Evolutionary conservation across 2,329 filamentous ascomycete genomes (phyloP).

Genomic region (Aspergillus tanneri): DNA sequence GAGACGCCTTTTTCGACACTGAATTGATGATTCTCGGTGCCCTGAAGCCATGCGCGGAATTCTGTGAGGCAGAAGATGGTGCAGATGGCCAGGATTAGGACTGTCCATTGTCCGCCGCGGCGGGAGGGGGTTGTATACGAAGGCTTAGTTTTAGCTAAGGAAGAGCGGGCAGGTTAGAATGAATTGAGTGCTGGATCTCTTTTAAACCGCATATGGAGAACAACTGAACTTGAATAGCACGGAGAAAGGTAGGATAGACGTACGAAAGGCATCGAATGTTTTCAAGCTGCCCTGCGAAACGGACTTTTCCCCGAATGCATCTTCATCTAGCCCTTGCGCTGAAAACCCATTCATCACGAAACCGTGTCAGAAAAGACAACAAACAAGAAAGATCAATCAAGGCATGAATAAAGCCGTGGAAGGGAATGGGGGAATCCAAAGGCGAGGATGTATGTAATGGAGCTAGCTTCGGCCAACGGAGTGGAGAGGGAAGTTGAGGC

Average conservation of each 20-base stretch:
- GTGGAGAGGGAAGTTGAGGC: constrained; percentile 14
- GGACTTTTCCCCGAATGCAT: constrained; percentile 72
- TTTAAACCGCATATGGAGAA: too few species aligned
- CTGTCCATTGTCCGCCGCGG: constrained; percentile 90
- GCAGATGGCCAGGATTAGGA: constrained; percentile 74
- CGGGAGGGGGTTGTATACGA: constrained; percentile 83
- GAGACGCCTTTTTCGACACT: constrained; percentile 89
- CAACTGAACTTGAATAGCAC: too few species aligned
- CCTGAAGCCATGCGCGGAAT: constrained; percentile 76
- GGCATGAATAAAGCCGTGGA: constrained; percentile 26
- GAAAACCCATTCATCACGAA: constrained; percentile 74
- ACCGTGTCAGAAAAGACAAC: constrained; percentile 16
- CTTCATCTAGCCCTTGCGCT: constrained; percentile 70
- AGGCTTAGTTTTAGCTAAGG: constrained; percentile 85
- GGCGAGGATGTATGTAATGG: neutral
- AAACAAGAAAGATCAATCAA: constrained; percentile 14
- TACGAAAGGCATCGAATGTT: constrained; percentile 97
- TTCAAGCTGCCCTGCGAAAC: constrained; percentile 59
- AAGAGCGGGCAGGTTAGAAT: neutral
- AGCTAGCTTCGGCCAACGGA: too few species aligned
- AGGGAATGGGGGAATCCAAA: constrained; percentile 2
- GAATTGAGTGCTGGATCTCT: neutral
- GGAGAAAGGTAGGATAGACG: too few species aligned
- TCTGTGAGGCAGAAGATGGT: constrained; percentile 75
- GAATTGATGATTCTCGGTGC: constrained; percentile 83